Evolutionary conservation across 2,329 filamentous ascomycete genomes (phyloP), one percentile per base, ranked within the genome.

Genomic region (Trichoderma gracile): DNA sequence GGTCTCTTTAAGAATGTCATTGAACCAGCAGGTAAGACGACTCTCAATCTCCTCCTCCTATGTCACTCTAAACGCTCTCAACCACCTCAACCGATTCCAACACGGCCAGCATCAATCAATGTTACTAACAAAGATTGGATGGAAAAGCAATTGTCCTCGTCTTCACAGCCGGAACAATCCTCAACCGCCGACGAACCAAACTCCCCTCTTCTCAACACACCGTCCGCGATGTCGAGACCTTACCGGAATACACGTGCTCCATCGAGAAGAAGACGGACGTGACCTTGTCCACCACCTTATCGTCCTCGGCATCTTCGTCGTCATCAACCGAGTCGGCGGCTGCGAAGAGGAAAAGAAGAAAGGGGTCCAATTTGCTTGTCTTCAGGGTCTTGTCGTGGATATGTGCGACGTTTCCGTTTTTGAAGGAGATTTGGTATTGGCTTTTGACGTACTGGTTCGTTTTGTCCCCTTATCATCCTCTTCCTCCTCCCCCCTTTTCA

Each of bases 361-460:
- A 23, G 7, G 54, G 45, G 33, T 52, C 58, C n/a, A 30, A 53
- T 0, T 10, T 30, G 47, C 46, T 61, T 2, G 38, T 53, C 0
- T 61, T 61, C 9, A 38, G 58, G 47, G 8, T 33, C 23, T 5
- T 61, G 58, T 61, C 58, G n/a, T 61, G 58, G 58, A n/a, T 45
- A 10, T 52, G 30, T 33, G 58, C 30, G 15, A 43, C 47, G 38
- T 61, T 61, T 61, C 58, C 58, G 23, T 61, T 61, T 23, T 45
- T 61, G 58, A 21, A 7, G 17, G 58, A 61, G 58, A 45, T 61
- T 27, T 61, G 58, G 58, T 61, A 61, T 15, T 61, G 58, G 58
- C 12, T 50, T 14, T 15, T 61, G n/a, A 61, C 58, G 5, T 61
- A 61, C 12, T 61, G 58, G 58, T 61, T 43, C 8, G 58, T 59